Evolutionary conservation across 805 yeast genomes (phyloP), one percentile per base, ranked within the genome.

Genomic region (Myxozyma mucilagina): DNA sequence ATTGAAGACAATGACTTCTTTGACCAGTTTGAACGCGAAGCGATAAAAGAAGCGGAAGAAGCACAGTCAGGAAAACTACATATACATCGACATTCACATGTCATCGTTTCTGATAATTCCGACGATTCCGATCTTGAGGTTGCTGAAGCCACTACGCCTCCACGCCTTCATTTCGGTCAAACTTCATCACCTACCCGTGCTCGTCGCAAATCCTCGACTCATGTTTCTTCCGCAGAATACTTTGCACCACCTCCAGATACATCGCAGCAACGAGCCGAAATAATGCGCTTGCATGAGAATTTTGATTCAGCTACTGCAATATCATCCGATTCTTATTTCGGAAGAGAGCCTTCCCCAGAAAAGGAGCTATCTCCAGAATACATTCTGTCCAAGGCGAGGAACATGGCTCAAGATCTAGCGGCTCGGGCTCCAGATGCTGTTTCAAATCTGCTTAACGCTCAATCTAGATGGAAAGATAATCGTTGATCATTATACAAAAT

Each of bases 271-370:
- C 38, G 54, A 18, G 50, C 41, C n/a, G 53, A 36, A 29, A 35
- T 44, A 11, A 31, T 36, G 10, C 49, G 59, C 14, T 34, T 74
- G 16, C 74, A 72, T n/a, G 68, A 68, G 69, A 89, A 90, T 76
- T 94, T 82, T 73, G 97, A 97, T 60, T 78, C 78, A 42, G 97
- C 92, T 73, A 92, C 90, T 80, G 97, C 91, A 51, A 94, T 94
- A 65, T 93, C 98, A 0, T 92, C 97, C 1, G 98, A 94, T 75
- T 96, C 91, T 76, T 84, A 84, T 70, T 94, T 94, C 74, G 97
- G 97, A n/a, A 85, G 96, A 70, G 91, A 91, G 43, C 76, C 50
- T 20, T 38, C 29, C 7, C 36, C 84, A 69, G 87, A 87, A 67
- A 79, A 79, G 1, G 88, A 35, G 6, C 4, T 18, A 20, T 20